Base-by-base conservation (phyloP, 768 basidiomycete genomes). In the Boletus rufocinnamomeus region DNA sequence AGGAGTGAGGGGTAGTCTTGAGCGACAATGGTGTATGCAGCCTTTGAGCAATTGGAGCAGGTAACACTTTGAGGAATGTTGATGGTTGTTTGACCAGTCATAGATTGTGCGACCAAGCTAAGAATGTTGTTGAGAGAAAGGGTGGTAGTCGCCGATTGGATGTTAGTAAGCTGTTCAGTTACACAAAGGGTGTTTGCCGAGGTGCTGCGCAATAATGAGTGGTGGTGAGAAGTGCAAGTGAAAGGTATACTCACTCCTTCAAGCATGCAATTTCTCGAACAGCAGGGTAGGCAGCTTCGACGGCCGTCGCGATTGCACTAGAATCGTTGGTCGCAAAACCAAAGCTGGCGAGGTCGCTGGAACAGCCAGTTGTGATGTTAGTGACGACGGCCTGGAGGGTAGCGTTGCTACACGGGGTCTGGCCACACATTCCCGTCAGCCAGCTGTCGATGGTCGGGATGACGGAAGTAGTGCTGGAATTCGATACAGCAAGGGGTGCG, bases 221-320 rank as follows among this genome's bases (percentile, higher is more conserved):
- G 45, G 43, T 1, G 6, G 37, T 13, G 7, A 27, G n/a, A 30
- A 16, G 25, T 16, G 11, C 0, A 2, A 19, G 6, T 17, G 21
- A 48, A 48, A 47, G 6, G 25, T 25, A 27, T 14, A 79, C 85
- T 60, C 66, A 91, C 89, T 89, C 81, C 57, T 84, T 79, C 65
- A 91, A 72, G 69, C 90, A 93, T 11, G 74, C 68, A 9, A 86
- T 66, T 60, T 86, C 69, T 52, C 88, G 78, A 4, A 76, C 76
- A 2, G 79, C 75, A 2, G 88, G 86, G 69, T 88, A 92, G 34
- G 69, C 78, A 45, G 66, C 63, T 66, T 89, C 76, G 21, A 88
- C 79, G 21, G 75, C 43, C 4, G 75, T 40, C 3, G 76, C 75
- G 23, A 78, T 50, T 4, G 69, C 28, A 23, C 66, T 50, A 8